Evolutionary conservation across 805 yeast genomes (phyloP).

Genomic region (Candida hungchunana): DNA sequence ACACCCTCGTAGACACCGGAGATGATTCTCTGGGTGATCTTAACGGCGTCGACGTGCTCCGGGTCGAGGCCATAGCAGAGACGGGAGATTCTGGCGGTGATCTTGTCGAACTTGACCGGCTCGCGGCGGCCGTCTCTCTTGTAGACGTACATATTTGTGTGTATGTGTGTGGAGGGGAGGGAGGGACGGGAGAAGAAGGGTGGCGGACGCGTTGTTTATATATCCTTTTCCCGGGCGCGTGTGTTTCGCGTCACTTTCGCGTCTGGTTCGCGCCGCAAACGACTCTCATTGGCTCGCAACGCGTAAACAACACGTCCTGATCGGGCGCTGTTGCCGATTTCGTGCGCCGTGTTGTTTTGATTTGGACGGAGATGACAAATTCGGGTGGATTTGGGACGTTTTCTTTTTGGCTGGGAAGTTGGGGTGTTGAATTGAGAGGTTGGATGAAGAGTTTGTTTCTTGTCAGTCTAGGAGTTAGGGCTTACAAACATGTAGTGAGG

Average conservation of each 20-base stretch:
- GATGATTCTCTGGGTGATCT: slow-evolving; percentile 92
- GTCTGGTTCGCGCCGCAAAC: slow-evolving; percentile 1
- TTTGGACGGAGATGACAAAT: not conserved
- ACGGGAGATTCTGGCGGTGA: slow-evolving; percentile 91
- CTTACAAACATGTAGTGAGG: no score
- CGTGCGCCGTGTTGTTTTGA: not conserved
- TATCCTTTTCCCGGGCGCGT: not conserved
- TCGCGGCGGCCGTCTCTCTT: slow-evolving; percentile 94
- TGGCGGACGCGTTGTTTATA: not conserved
- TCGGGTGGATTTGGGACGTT: not conserved
- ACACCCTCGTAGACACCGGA: slow-evolving; percentile 98
- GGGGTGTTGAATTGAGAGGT: no score
- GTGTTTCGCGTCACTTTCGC: not conserved
- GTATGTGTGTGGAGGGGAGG: no score
- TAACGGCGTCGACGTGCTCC: slow-evolving; percentile 88
- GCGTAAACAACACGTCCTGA: slow-evolving; percentile 1
- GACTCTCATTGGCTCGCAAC: not conserved
- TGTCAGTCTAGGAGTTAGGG: no score
- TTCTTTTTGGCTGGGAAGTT: no score
- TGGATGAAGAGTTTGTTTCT: no score
- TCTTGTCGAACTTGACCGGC: slow-evolving; percentile 92
- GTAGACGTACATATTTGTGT: slow-evolving; percentile 86
- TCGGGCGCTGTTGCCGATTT: not conserved
- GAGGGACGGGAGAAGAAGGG: not conserved
- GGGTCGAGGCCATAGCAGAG: slow-evolving; percentile 93